Conservation (phyloP, 225 moss, liverwort and hornwort genomes). For the Physcomitrellopsis africana region DNA sequence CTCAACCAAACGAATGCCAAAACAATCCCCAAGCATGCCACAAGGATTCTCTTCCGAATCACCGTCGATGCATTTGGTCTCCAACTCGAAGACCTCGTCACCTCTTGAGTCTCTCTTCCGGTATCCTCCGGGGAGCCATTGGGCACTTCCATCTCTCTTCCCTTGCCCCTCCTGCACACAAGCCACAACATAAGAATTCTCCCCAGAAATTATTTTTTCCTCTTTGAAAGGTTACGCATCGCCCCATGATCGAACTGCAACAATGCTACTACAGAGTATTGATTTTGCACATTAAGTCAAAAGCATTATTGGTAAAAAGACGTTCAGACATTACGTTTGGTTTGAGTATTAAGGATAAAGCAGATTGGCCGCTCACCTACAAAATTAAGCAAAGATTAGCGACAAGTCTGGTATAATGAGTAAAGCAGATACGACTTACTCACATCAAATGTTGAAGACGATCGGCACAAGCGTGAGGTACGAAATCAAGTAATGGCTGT, state of each 20-base stretch:
- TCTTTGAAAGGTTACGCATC: too few relatives aligned
- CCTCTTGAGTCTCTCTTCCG: not conserved
- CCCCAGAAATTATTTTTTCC: too few relatives aligned
- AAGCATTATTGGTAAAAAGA: not conserved
- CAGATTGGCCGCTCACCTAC: not conserved
- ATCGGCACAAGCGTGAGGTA: too few relatives aligned
- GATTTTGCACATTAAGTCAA: constrained; percentile 23
- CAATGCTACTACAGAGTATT: not conserved
- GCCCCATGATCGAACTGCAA: not conserved
- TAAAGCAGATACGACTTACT: too few relatives aligned
- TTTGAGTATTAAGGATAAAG: not conserved
- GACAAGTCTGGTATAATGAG: too few relatives aligned
- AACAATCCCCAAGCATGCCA: constrained; percentile 33
- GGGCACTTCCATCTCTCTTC: not conserved
- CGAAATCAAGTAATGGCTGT: too few relatives aligned
- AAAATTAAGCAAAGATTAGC: too few relatives aligned
- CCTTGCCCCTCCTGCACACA: constrained; percentile 26
- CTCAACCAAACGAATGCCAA: constrained; percentile 51
- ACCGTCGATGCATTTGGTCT: constrained; percentile 40
- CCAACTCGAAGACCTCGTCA: not conserved
- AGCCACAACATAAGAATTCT: constrained; percentile 19
- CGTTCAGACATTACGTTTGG: not conserved
- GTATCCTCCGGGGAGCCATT: not conserved
- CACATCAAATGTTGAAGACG: too few relatives aligned
- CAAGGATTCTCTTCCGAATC: constrained; percentile 59